Evolutionary conservation across 768 basidiomycete species (phyloP), one percentile per base, ranked within the genome.

Genomic region (Trametes cinnabarina): DNA sequence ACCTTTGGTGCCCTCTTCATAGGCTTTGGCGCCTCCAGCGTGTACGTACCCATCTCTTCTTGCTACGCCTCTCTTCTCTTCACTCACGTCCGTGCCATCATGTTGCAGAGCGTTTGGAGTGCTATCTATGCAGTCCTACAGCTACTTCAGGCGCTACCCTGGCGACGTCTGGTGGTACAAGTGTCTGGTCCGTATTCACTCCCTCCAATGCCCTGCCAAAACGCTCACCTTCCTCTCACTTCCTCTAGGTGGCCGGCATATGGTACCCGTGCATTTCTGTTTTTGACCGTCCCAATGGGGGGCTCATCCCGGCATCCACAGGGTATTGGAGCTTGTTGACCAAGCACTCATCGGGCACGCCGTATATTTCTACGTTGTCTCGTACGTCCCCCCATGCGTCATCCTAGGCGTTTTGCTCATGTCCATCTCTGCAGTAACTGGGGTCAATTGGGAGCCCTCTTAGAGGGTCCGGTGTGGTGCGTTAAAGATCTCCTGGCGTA

Each of bases 1-100:
- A 86, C 86, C 3, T 76, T 87, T 14, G 86, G 86, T 35, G 84
- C 85, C 15, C 68, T 80, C 42, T 79, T 86, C 62, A 66, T 86
- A 41, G 86, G 86, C 32, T 85, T 84, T 61, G 76, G 79, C 2
- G 69, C 76, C 23, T 79, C 86, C 19, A 60, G 67, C 40, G 41
- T 68, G 76, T 66, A n/a, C n/a, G n/a, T n/a, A n/a, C n/a, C 34
- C 62, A 74, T 65, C 41, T 28, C 20, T 15, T 25, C 23, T 20
- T 22, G n/a, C 28, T 3, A 5, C 37, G 30, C 10, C 3, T 47
- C 34, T 34, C 12, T 30, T 32, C 47, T 2, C 43, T 20, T n/a
- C 26, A 2, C 32, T 8, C 10, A 20, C 15, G 11, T n/a, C 37
- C 15, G 9, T 5, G 10, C 76, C 51, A 63, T 79, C 26, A 12